These are phyloP conservation scores for Hibiscus syriacus DNA, from an alignment of 345 rosid genomes.

Conservation along the genomic window DNA sequence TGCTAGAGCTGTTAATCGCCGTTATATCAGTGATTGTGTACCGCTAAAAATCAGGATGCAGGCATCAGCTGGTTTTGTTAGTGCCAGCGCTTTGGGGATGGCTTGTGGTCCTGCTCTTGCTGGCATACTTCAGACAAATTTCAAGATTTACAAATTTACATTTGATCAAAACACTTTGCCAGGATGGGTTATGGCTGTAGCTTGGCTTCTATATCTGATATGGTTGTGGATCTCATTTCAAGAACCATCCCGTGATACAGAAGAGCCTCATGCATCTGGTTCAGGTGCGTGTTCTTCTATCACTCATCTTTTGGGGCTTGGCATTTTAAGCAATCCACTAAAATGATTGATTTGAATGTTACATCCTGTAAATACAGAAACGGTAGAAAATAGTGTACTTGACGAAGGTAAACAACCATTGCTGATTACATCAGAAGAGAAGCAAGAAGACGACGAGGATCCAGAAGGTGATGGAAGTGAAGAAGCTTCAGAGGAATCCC, in stretches of 20 bases:
- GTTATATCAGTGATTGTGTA: conserved; percentile 96
- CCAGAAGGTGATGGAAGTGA: conserved; percentile 60
- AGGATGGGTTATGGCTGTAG: conserved; percentile 97
- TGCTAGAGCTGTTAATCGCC: conserved; percentile 98
- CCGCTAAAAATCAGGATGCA: conserved; percentile 89
- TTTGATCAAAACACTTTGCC: conserved; percentile 82
- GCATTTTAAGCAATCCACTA: not conserved
- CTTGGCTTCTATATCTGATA: conserved; percentile 77
- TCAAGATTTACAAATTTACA: conserved; percentile 70
- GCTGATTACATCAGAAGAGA: conserved; percentile 47
- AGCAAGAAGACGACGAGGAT: conserved; percentile 45
- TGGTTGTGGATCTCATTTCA: conserved; percentile 77
- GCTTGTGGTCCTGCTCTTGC: conserved; percentile 99
- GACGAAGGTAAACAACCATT: conserved; percentile 79
- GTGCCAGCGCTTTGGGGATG: conserved; percentile 99
- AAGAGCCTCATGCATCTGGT: conserved; percentile 38
- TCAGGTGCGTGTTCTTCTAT: conserved; percentile 32
- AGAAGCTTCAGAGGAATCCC: conserved; percentile 60
- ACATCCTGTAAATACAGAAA: conserved; percentile 24
- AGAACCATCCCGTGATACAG: conserved; percentile 65
- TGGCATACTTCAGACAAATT: conserved; percentile 81
- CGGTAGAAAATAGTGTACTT: conserved; percentile 42
- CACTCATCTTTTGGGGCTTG: not conserved
- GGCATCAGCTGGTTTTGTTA: conserved; percentile 98
- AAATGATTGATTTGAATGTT: conserved; percentile 10